Evolutionary conservation across 2,329 filamentous ascomycete genomes (phyloP), one percentile per base, ranked within the genome.

Genomic region (Fusarium brachygibbosum): DNA sequence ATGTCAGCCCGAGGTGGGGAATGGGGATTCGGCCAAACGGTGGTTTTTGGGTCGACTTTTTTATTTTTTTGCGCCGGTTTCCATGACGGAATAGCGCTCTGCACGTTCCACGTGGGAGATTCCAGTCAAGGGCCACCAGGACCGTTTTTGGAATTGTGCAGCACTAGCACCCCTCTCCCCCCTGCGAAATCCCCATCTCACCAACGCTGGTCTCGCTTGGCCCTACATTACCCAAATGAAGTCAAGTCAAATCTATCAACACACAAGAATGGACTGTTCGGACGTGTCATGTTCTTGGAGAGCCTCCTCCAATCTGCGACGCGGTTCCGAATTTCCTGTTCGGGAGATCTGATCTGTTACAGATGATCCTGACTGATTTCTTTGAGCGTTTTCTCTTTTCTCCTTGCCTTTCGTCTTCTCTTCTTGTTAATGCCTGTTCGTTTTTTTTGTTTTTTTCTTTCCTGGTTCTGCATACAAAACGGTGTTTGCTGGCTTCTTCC

Each of bases 101-200:
- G 75, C 75, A 77, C 64, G 70, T 69, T 72, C 75, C 76, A 77
- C 75, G 75, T 77, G 75, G 76, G 67, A 71, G 59, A 63, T 67
- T 68, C 63, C 64, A 69, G 61, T 62, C 62, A 65, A 72, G 62
- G 57, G 56, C 58, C 63, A 53, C 55, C 28, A 54, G 37, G 49
- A 58, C 67, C 55, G 59, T 66, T 73, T 76, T 74, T 57, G 72
- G 74, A 72, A 63, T 48, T 67, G 60, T 75, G 74, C 72, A 75
- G 64, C 74, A 66, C 66, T 73, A 72, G 69, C 64, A 59, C 63
- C 58, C 59, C 57, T 52, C 62, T 46, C 59, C 60, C 51, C 59
- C 38, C 38, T 51, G 44, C 57, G 59, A 45, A 52, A 54, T 52
- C 59, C 23, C 57, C 56, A 49, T 57, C 45, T 54, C 52, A 45